These are phyloP conservation scores for Chalciporus sphaerocephalus DNA, from an alignment of 768 basidiomycete species.

Conservation along the genomic window DNA sequence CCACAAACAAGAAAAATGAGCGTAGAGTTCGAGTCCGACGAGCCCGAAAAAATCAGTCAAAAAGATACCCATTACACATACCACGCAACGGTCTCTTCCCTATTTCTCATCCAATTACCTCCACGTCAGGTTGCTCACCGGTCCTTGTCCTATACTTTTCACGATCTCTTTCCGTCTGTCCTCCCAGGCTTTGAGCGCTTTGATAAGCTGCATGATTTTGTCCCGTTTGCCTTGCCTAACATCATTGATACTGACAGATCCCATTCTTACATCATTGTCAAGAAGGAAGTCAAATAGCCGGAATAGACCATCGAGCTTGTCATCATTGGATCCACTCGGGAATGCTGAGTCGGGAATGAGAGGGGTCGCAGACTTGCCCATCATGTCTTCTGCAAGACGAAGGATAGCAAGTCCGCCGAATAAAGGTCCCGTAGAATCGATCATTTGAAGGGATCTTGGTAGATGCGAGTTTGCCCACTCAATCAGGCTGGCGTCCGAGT, in stretches of 20 bases:
- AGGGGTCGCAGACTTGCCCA: constrained; percentile 59
- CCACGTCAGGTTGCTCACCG: constrained; percentile 8
- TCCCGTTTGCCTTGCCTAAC: constrained; percentile 76
- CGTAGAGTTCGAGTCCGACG: constrained; percentile 15
- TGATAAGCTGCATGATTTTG: constrained; percentile 76
- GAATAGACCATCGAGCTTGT: constrained; percentile 85
- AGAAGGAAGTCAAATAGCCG: constrained; percentile 87
- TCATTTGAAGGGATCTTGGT: constrained; percentile 57
- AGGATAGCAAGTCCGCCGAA: constrained; percentile 76
- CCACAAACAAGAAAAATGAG: constrained; percentile 16
- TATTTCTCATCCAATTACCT: neutral
- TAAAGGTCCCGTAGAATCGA: constrained; percentile 38
- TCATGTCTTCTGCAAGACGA: constrained; percentile 80
- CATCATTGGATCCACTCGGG: constrained; percentile 60
- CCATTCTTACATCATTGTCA: constrained; percentile 89
- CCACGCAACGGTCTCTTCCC: too few species aligned
- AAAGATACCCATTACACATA: neutral
- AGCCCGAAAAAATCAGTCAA: constrained; percentile 6
- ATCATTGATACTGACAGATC: constrained; percentile 91
- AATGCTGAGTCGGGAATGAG: constrained; percentile 79
- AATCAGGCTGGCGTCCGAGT: constrained; percentile 54
- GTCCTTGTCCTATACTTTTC: constrained; percentile 45
- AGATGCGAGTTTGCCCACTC: constrained; percentile 89
- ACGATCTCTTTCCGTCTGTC: constrained; percentile 62
- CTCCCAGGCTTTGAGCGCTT: constrained; percentile 74